phyloP scores from a whole-genome alignment of 2,329 filamentous ascomycete genomes.

The Cadophora malorum region DNA sequence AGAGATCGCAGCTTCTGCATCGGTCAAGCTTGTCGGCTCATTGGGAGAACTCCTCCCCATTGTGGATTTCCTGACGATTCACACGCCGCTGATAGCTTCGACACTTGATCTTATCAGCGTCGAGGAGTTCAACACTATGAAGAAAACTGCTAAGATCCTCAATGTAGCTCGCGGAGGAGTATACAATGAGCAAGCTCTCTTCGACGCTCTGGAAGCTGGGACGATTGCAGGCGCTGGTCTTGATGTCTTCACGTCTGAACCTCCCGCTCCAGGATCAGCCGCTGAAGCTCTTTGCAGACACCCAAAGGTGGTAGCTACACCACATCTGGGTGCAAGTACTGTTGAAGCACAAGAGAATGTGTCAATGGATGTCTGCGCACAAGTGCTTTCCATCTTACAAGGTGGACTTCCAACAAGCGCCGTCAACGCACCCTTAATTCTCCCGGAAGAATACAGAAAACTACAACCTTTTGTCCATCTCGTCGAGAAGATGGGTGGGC shows the following conservation, averaged over 20 bases:
- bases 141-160: constrained; percentile 72
- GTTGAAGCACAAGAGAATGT: constrained; percentile 86
- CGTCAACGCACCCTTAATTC: constrained; percentile 81
- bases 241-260: constrained; percentile 81
- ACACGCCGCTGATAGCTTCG: constrained; percentile 79
- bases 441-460: constrained; percentile 80
- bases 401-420: constrained; percentile 77
- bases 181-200: constrained; percentile 76
- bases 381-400: constrained; percentile 75
- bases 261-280: constrained; percentile 63
- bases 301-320: constrained; percentile 76
- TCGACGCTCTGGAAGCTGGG: constrained; percentile 72
- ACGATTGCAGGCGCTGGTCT: constrained; percentile 79
- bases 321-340: constrained; percentile 80
- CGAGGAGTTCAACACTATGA: constrained; percentile 73
- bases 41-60: constrained; percentile 67
- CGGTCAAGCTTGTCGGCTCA: constrained; percentile 65
- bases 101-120: constrained; percentile 77
- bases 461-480: constrained; percentile 78
- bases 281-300: constrained; percentile 71
- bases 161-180: constrained; percentile 84
- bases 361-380: constrained; percentile 80
- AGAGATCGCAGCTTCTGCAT: constrained; percentile 71
- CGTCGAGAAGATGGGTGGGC: constrained; percentile 78
- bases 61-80: constrained; percentile 80